Base-by-base conservation (phyloP, 805 yeast species). In the Yamadazyma phyllophila region DNA sequence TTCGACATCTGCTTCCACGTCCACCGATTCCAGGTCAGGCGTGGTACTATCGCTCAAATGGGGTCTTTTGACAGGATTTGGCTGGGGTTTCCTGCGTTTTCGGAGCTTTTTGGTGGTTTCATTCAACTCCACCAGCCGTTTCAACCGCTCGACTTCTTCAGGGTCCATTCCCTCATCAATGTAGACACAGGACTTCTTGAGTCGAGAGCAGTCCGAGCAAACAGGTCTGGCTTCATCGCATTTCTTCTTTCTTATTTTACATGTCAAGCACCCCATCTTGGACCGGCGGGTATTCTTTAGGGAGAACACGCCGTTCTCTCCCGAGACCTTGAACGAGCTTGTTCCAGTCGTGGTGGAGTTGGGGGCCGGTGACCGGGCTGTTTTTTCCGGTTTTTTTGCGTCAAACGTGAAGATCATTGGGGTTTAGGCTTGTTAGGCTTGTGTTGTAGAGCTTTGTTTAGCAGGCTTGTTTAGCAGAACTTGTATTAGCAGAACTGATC, bases 231-330 rank as follows among this genome's bases (percentile, higher is more conserved):
- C 49, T 52, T 78, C 82, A 50, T 77, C 74, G 56, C 84, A 79
- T 51, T 80, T 69, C 55, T 80, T 81, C 69, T 82, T 83, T 36
- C 89, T 64, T 31, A 78, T 68, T 55, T 83, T 83, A 61, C 90
- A 83, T 0, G 87, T 83, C 32, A 83, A 61, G 58, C 90, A 83
- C 0, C 89, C 88, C n/a, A 69, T 69, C 52, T 67, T 75, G 1
- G 86, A 51, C 14, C 52, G 14, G n/a, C 40, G 42, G 2, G 45
- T 35, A 9, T 41, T 26, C 26, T 42, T 42, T 32, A 44, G 13
- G 20, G 12, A 7, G 36, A 26, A 11, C n/a, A 4, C 14, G n/a
- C 26, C 41, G 14, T 26, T 15, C 13, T 26, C 24, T 20, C 24
- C 34, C 6, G 26, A 10, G 5, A 34, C 24, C 16, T 7, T 31